These are phyloP conservation scores for Coprinellus micaceus DNA, from an alignment of 768 basidiomycete genomes.

Conservation along the genomic window DNA sequence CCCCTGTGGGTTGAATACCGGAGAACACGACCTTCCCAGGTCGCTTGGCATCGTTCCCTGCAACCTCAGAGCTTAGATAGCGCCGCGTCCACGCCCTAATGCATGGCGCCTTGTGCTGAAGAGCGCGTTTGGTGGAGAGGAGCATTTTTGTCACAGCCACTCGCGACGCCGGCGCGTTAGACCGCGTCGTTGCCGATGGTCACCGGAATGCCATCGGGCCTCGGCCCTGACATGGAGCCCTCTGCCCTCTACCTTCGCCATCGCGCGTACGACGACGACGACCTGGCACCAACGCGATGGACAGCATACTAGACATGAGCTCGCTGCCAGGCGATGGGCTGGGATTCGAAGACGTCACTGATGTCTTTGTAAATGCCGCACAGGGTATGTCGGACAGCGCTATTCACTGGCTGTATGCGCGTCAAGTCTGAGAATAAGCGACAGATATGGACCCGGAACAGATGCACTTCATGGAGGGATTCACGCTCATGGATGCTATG, in stretches of 20 bases:
- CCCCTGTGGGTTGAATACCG: slow-evolving; percentile 91
- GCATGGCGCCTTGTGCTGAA: slow-evolving; percentile 4
- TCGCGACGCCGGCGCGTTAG: background rate
- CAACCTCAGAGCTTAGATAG: background rate
- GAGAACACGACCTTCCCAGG: slow-evolving; percentile 64
- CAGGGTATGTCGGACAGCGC: slow-evolving; percentile 58
- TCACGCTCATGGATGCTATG: slow-evolving; percentile 88
- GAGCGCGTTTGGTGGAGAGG: slow-evolving; percentile 7
- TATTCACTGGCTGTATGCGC: background rate
- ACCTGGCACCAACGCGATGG: slow-evolving; percentile 2
- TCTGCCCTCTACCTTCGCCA: background rate
- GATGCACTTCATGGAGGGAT: slow-evolving; percentile 63
- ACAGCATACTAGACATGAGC: background rate
- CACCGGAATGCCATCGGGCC: no score
- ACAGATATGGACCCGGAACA: slow-evolving; percentile 60
- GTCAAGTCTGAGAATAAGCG: slow-evolving; percentile 5
- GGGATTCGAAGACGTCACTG: slow-evolving; percentile 58
- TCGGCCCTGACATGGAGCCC: slow-evolving; percentile 4
- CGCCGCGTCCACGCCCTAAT: background rate
- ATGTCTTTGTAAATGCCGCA: slow-evolving; percentile 55
- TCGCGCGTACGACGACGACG: background rate
- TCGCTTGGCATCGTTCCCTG: slow-evolving; percentile 1
- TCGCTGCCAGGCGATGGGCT: slow-evolving; percentile 32
- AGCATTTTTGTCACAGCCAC: slow-evolving; percentile 33
- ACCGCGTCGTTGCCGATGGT: no score